A percentile compares a stretch with the other conserved stretches of the same genome.
phyloP scores from a whole-genome alignment of 495 filamentous ascomycete genomes.

The Lasiosphaeria hispida region DNA sequence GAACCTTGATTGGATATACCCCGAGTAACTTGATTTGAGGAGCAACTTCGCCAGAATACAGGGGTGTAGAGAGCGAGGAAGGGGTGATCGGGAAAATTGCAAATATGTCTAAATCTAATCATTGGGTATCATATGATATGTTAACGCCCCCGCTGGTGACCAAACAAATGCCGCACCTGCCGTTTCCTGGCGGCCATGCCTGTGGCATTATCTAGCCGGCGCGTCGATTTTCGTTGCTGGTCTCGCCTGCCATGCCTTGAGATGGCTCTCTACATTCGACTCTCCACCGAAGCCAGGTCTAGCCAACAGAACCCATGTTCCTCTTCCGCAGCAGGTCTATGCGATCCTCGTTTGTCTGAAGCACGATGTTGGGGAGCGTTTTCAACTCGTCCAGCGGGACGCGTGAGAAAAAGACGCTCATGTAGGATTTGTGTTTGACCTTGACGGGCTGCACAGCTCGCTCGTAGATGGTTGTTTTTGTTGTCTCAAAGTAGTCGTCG shows the following conservation, averaged over 20 bases:
- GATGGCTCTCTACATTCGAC: not conserved
- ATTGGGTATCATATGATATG: conserved; percentile 2
- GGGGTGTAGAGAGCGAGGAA: too few relatives aligned
- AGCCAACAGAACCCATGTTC: conserved; percentile 18
- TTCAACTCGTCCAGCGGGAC: conserved; percentile 52
- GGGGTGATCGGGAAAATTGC: too few relatives aligned
- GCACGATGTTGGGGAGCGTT: conserved; percentile 18
- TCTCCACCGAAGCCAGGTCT: not conserved
- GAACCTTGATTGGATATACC: too few relatives aligned
- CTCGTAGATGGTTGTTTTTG: conserved; percentile 47
- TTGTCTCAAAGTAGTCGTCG: conserved; percentile 56
- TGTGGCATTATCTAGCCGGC: too few relatives aligned
- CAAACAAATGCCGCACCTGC: not conserved
- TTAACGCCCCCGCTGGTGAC: not conserved
- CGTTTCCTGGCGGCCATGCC: not conserved
- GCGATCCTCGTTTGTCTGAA: conserved; percentile 38
- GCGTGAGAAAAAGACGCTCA: conserved; percentile 60
- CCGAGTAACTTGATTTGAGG: too few relatives aligned
- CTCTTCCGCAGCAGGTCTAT: conserved; percentile 28
- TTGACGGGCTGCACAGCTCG: conserved; percentile 35
- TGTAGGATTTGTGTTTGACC: conserved; percentile 36
- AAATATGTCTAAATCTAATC: not conserved
- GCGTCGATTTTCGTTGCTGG: too few relatives aligned
- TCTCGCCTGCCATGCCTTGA: too few relatives aligned
- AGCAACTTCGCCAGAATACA: too few relatives aligned